A percentile compares a stretch with the other conserved stretches of the same genome.
Conservation (phyloP, 179 eudicot genomes). For the Amaranthus tricolor region DNA sequence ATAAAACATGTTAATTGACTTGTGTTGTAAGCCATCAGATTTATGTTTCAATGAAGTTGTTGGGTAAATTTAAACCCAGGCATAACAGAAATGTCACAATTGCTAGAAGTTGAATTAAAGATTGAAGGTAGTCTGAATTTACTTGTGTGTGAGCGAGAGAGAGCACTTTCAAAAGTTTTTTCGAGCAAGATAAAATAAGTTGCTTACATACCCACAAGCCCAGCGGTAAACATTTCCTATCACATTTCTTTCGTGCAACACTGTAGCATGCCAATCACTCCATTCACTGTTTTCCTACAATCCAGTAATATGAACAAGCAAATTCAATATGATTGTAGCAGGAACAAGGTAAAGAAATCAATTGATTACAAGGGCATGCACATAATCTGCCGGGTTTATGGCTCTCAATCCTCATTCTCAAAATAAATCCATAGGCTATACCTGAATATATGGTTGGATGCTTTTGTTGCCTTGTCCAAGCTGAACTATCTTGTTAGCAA, state of each 20-base stretch:
- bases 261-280: conserved; percentile 77
- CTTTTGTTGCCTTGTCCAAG: conserved; percentile 50
- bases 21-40: too few relatives aligned
- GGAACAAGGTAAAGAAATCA: conserved; percentile 2
- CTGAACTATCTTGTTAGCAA: conserved; percentile 80
- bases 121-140: too few relatives aligned
- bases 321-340: conserved; percentile 2
- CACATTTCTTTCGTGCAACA: conserved; percentile 71
- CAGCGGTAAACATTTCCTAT: conserved; percentile 85
- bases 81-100: too few relatives aligned
- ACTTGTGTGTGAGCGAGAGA: too few relatives aligned
- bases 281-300: conserved; percentile 68
- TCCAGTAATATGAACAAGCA: conserved; percentile 13
- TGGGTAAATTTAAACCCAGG: too few relatives aligned
- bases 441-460: conserved; percentile 62
- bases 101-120: too few relatives aligned
- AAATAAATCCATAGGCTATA: conserved; percentile 16
- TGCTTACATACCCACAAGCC: conserved; percentile 80
- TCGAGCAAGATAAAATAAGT: neutral
- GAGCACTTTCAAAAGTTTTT: too few relatives aligned
- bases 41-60: too few relatives aligned
- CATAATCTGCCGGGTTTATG: neutral
- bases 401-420: neutral
- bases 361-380: neutral
- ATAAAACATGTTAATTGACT: too few relatives aligned